Evolutionary conservation across 306 rosid genomes (phyloP), one percentile per base, ranked within the genome.

Genomic region (Vachellia collinsii): DNA sequence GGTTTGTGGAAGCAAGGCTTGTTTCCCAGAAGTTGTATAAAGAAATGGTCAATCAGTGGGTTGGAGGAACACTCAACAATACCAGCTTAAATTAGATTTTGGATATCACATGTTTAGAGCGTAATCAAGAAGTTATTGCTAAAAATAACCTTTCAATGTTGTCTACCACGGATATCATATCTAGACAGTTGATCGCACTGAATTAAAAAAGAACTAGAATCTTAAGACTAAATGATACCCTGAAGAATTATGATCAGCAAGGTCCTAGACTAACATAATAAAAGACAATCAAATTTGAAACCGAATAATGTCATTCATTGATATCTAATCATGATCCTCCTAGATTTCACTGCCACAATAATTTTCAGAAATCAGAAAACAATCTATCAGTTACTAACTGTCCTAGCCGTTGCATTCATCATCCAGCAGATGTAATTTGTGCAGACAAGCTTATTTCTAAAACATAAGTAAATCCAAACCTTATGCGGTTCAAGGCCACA

Each of bases 401-500:
- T 38, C 22, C 50, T 64, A 39, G 19, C 42, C 6, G 34, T 66
- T 23, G 80, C n/a, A 7, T 53, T 56, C n/a, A 7, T 53, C 47
- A 65, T 77, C 65, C 75, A 42, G 50, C 65, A 50, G 58, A 80
- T 14, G 36, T 44, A 22, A 25, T 14, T 16, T 29, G 36, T 54
- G 64, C 34, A 63, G 69, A 79, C 29, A 50, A 80, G 69, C 61
- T 58, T 51, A 41, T 25, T 51, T 72, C 48, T 39, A 68, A 80
- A 76, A 64, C 63, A 79, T 78, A 63, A 73, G 46, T 50, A 85
- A 85, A 80, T 63, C 43, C 86, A 78, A 77, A 96, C 99, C 99
- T 96, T 71, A 92, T 93, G 81, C 93, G 97, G 79, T 92, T 92
- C 90, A 96, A 81, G 74, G 99, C 92, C 46, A 97, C 97, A 88